phyloP scores from a whole-genome alignment of 2,329 filamentous ascomycete genomes.

The Escovopsis sp. region DNA sequence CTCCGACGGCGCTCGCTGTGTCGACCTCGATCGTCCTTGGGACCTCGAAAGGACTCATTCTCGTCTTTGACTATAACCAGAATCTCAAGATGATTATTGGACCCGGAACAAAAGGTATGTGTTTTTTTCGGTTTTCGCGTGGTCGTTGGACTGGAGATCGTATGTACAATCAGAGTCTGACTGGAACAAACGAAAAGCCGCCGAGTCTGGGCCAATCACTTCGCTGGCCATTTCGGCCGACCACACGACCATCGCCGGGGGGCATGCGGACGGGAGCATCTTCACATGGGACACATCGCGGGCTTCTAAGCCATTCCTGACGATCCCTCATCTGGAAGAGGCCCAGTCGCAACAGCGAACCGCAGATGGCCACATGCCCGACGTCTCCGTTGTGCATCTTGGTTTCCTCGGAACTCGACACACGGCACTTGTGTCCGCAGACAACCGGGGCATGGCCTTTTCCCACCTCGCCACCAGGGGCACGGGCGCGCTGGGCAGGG shows the following conservation, averaged over 20 bases:
- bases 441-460: constrained; percentile 94
- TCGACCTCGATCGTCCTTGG: constrained; percentile 81
- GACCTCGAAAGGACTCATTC: constrained; percentile 83
- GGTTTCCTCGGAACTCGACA: constrained; percentile 88
- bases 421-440: constrained; percentile 87
- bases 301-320: constrained; percentile 74
- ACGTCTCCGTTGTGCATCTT: constrained; percentile 71
- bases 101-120: constrained; percentile 69
- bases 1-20: constrained; percentile 77
- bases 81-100: constrained; percentile 89
- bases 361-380: constrained; percentile 69
- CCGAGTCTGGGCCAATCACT: constrained; percentile 80
- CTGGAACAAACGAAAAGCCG: constrained; percentile 36
- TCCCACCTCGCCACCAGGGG: constrained; percentile 90
- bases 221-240: constrained; percentile 85
- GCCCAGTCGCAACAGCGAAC: constrained; percentile 48
- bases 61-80: constrained; percentile 97
- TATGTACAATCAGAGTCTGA: background rate
- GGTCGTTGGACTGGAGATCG: background rate
- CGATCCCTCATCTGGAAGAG: constrained; percentile 64
- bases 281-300: constrained; percentile 92
- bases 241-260: constrained; percentile 79
- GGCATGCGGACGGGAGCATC: constrained; percentile 79
- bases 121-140: background rate
- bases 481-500: constrained; percentile 69